phyloP scores from a whole-genome alignment of 2,329 filamentous ascomycete genomes.

The Byssoonygena ceratinophila region DNA sequence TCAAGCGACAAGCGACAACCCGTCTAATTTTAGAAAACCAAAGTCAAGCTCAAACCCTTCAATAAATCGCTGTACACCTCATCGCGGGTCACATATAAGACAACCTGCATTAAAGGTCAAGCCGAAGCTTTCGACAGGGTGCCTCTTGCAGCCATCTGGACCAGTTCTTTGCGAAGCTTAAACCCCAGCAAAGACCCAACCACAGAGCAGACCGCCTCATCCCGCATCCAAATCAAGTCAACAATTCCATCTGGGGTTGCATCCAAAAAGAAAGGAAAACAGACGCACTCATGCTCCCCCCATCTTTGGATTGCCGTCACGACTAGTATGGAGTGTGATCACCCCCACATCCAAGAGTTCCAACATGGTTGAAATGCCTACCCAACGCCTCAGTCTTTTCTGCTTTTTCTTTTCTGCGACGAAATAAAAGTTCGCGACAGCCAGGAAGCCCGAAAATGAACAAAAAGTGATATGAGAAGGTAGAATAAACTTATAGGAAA shows the following conservation, averaged over 20 bases:
- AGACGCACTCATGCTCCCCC: not conserved
- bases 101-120: not conserved
- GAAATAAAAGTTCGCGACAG: not conserved
- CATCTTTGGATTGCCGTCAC: not conserved
- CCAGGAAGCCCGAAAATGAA: too few relatives aligned
- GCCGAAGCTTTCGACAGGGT: not conserved
- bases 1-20: too few relatives aligned
- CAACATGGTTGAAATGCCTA: not conserved
- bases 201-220: not conserved
- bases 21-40: too few relatives aligned
- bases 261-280: not conserved
- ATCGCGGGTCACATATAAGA: too few relatives aligned
- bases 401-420: not conserved
- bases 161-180: conserved; percentile 2
- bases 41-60: too few relatives aligned
- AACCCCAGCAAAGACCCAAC: not conserved
- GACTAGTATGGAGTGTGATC: not conserved
- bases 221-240: conserved; percentile 24
- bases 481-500: too few relatives aligned
- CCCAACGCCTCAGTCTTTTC: not conserved
- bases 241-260: conserved; percentile 23
- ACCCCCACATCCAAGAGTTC: not conserved
- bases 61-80: too few relatives aligned
- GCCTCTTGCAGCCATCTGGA: not conserved
- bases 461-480: too few relatives aligned